Conservation (phyloP, 495 filamentous ascomycete species). For the Acidiella bohemica region DNA sequence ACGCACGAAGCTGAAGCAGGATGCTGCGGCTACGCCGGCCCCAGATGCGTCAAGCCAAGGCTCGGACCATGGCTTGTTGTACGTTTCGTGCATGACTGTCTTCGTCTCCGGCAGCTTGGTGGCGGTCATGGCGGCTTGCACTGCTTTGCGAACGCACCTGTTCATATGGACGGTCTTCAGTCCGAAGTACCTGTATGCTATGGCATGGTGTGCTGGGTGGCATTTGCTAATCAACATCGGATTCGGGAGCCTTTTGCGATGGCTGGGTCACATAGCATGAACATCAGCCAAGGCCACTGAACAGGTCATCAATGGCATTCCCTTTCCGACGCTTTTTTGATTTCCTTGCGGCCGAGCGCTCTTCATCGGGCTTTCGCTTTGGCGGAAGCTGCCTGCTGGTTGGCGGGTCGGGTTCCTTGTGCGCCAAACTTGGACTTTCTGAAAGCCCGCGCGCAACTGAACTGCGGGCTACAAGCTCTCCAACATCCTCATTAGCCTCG, state of each 20-base stretch:
- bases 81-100: constrained; percentile 50
- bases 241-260: constrained; percentile 42
- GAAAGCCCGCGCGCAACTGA: too few species aligned
- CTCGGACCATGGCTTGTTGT: constrained; percentile 25
- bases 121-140: constrained; percentile 81
- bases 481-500: constrained; percentile 26
- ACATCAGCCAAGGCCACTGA: constrained; percentile 37
- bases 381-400: neutral
- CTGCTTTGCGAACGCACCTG: constrained; percentile 68
- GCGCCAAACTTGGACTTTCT: too few species aligned
- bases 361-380: too few species aligned
- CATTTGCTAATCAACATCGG: constrained; percentile 59
- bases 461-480: constrained; percentile 19
- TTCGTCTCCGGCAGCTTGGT: constrained; percentile 46
- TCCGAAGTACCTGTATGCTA: constrained; percentile 85
- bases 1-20: constrained; percentile 9
- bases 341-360: too few species aligned
- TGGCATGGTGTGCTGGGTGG: constrained; percentile 73
- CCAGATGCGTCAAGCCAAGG: neutral
- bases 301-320: constrained; percentile 52
- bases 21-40: neutral
- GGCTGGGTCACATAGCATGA: constrained; percentile 24
- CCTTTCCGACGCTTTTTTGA: constrained; percentile 35
- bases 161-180: constrained; percentile 99
- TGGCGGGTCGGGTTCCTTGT: too few species aligned